These are phyloP conservation scores for Alisma plantagoaquatica DNA, from an alignment of 106 monocot genomes.

Conservation along the genomic window DNA sequence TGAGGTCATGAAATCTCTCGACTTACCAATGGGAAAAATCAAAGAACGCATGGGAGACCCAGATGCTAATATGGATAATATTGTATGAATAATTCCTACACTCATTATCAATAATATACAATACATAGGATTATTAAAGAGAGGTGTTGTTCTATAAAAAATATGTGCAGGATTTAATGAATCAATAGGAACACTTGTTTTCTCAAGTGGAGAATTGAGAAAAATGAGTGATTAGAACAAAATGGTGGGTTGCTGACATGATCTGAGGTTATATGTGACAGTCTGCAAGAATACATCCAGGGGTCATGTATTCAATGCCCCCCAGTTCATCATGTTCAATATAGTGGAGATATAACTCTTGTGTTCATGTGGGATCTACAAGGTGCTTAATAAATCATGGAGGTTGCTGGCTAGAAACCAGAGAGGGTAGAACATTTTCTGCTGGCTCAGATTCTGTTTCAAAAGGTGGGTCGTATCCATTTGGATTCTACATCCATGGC, in stretches of 20 bases:
- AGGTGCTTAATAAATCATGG: slow-evolving; percentile 65
- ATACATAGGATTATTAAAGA: slow-evolving; percentile 82
- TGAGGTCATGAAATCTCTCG: slow-evolving; percentile 64
- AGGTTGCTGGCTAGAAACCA: slow-evolving; percentile 75
- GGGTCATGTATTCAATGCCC: slow-evolving; percentile 81
- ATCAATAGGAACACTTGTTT: slow-evolving; percentile 71
- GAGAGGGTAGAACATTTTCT: slow-evolving; percentile 31
- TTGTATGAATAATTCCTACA: slow-evolving; percentile 82
- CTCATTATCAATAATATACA: slow-evolving; percentile 78
- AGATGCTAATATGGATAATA: slow-evolving; percentile 61
- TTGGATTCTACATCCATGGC: slow-evolving; percentile 72
- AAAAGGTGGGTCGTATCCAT: slow-evolving; percentile 65
- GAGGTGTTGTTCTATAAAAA: slow-evolving; percentile 60
- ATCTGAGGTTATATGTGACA: slow-evolving; percentile 42
- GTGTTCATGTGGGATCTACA: slow-evolving; percentile 85
- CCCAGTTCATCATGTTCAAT: slow-evolving; percentile 47
- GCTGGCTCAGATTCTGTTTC: slow-evolving; percentile 56
- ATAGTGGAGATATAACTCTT: slow-evolving; percentile 79
- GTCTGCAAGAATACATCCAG: slow-evolving; percentile 96
- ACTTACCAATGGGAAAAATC: slow-evolving; percentile 50
- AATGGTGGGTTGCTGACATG: slow-evolving; percentile 92
- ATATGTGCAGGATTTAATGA: slow-evolving; percentile 93
- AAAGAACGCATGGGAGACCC: slow-evolving; percentile 87
- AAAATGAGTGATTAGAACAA: slow-evolving; percentile 67
- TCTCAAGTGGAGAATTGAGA: slow-evolving; percentile 77